These are phyloP conservation scores for Aphanocladium album DNA, from an alignment of 2,329 filamentous ascomycete species.

Conservation along the genomic window DNA sequence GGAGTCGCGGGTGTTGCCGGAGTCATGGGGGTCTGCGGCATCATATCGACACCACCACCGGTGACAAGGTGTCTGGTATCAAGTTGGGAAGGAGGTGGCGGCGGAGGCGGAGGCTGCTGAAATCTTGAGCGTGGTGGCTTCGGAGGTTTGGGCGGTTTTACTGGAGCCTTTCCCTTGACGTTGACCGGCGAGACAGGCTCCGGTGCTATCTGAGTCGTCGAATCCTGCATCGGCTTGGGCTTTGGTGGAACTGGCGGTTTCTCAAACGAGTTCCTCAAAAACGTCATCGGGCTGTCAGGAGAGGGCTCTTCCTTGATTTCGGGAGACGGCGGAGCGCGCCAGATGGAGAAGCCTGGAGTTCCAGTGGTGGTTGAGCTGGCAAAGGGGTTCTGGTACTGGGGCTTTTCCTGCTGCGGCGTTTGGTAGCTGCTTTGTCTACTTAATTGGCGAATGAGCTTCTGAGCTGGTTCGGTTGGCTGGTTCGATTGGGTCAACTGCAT, in stretches of 20 bases:
- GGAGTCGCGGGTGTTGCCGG: constrained; percentile 14
- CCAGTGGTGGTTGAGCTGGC: neutral
- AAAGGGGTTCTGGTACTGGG: neutral
- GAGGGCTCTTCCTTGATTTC: constrained; percentile 9
- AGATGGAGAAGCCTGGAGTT: constrained; percentile 12
- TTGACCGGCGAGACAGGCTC: constrained; percentile 30
- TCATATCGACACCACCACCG: neutral
- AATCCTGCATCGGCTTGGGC: constrained; percentile 32
- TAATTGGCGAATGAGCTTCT: neutral
- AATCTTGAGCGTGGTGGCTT: constrained; percentile 17
- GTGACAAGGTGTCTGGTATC: neutral
- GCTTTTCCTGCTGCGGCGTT: neutral
- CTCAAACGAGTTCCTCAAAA: constrained; percentile 25
- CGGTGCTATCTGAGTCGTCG: constrained; percentile 31
- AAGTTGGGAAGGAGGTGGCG: neutral
- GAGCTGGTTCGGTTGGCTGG: neutral
- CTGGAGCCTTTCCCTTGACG: constrained; percentile 30
- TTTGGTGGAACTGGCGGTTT: constrained; percentile 36
- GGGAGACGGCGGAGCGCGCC: neutral
- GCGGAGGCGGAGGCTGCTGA: constrained; percentile 18
- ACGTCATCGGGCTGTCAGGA: neutral
- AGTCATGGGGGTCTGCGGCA: constrained; percentile 10
- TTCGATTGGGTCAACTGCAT: neutral
- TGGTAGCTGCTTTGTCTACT: neutral
- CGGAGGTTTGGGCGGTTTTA: constrained; percentile 24